Evolutionary conservation across 2,329 filamentous ascomycete species (phyloP).

Genomic region (Aureobasidium sp.): DNA sequence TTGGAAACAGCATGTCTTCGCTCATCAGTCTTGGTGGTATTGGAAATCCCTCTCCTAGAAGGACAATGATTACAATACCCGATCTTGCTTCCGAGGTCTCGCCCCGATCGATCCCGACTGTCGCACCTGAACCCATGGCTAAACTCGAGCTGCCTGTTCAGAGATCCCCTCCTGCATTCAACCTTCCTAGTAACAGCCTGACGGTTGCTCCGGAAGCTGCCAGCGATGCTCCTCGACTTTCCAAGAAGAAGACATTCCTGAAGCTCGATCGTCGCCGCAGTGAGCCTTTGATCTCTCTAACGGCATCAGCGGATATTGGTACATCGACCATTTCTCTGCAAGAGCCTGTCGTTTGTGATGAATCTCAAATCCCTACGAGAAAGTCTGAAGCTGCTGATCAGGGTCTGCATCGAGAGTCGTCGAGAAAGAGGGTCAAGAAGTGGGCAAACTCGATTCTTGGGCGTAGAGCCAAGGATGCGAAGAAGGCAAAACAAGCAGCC

Average conservation of each 20-base stretch:
- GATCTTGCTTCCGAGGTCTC: slow-evolving; percentile 38
- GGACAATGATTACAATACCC: slow-evolving; percentile 23
- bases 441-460: slow-evolving; percentile 48
- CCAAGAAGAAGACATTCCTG: slow-evolving; percentile 57
- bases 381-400: slow-evolving; percentile 5
- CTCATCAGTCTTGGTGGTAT: slow-evolving; percentile 51
- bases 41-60: slow-evolving; percentile 12
- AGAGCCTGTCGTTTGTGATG: slow-evolving; percentile 20
- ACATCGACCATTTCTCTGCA: slow-evolving; percentile 28
- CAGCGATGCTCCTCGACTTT: not conserved
- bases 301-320: slow-evolving; percentile 21
- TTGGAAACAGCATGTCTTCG: slow-evolving; percentile 74
- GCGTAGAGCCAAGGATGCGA: slow-evolving; percentile 18
- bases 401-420: slow-evolving; percentile 21
- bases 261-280: slow-evolving; percentile 48
- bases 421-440: slow-evolving; percentile 61
- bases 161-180: not conserved
- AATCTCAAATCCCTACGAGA: slow-evolving; percentile 9
- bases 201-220: not conserved
- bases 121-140: not conserved
- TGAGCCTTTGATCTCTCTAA: slow-evolving; percentile 31
- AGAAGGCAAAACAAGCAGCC: slow-evolving; percentile 6
- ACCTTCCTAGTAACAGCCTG: not conserved
- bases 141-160: not conserved
- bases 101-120: slow-evolving; percentile 14